Conservation (phyloP, 83 land plant genomes). For the Picea abies region DNA sequence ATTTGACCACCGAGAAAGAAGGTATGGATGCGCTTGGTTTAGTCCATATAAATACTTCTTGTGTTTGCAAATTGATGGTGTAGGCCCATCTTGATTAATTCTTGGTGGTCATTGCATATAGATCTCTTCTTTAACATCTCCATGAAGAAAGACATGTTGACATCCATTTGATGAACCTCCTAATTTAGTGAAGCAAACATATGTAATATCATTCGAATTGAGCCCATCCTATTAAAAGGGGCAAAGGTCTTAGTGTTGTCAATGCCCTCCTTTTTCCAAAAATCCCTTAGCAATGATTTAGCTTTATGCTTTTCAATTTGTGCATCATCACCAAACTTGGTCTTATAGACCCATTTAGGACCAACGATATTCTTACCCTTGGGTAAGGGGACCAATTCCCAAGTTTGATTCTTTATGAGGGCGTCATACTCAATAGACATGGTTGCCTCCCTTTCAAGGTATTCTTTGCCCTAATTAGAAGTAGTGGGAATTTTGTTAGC, state of each 20-base stretch:
- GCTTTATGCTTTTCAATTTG: not conserved
- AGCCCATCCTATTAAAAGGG: not conserved
- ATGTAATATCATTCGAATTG: not conserved
- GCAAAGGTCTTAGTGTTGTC: no score
- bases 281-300: no score
- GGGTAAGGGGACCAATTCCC: not conserved
- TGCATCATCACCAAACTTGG: not conserved
- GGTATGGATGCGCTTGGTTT: not conserved
- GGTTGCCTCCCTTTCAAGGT: not conserved
- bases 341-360: not conserved
- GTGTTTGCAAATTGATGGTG: not conserved
- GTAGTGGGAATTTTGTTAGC: not conserved
- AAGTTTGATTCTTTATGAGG: not conserved
- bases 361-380: not conserved
- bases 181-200: not conserved
- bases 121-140: not conserved
- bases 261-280: not conserved
- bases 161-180: not conserved
- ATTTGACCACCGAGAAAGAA: not conserved
- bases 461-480: not conserved
- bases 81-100: not conserved
- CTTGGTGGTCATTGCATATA: not conserved
- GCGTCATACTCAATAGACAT: not conserved
- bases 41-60: not conserved
- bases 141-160: not conserved